Evolutionary conservation across 371 early-diverging fungal species (phyloP).

Genomic region (Parasitella parasitica): DNA sequence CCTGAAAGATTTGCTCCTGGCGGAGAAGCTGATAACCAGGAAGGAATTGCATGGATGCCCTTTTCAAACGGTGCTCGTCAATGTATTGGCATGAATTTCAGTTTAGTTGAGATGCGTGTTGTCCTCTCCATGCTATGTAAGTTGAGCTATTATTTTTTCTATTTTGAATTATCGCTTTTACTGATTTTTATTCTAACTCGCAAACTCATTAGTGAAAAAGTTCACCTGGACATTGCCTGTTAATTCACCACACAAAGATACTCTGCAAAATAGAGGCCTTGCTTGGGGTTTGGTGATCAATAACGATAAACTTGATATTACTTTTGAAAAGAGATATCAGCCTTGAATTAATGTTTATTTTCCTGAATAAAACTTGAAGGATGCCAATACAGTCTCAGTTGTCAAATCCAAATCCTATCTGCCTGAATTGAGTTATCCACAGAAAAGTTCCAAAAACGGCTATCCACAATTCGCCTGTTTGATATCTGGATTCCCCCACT

Average conservation of each 20-base stretch:
- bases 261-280: conserved; percentile 13
- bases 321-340: conserved; percentile 15
- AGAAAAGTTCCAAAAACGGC: too few relatives aligned
- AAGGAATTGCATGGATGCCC: conserved; percentile 43
- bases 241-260: conserved; percentile 17
- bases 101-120: conserved; percentile 51
- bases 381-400: too few relatives aligned
- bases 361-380: neutral
- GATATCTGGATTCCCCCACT: too few relatives aligned
- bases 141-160: too few relatives aligned
- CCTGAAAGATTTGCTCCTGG: conserved; percentile 52
- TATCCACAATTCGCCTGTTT: too few relatives aligned
- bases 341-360: neutral
- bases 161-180: too few relatives aligned
- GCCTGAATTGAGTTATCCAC: too few relatives aligned
- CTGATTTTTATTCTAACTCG: too few relatives aligned
- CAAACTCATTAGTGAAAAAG: conserved; percentile 24
- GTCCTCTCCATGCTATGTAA: conserved; percentile 39
- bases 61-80: conserved; percentile 50
- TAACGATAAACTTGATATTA: conserved; percentile 8
- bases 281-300: conserved; percentile 9
- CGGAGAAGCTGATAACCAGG: conserved; percentile 28
- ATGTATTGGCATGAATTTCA: conserved; percentile 58
- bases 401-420: too few relatives aligned
- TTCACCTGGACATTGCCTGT: conserved; percentile 21